phyloP scores from a whole-genome alignment of 805 yeast species.

The Hanseniaspora nectarophila region DNA sequence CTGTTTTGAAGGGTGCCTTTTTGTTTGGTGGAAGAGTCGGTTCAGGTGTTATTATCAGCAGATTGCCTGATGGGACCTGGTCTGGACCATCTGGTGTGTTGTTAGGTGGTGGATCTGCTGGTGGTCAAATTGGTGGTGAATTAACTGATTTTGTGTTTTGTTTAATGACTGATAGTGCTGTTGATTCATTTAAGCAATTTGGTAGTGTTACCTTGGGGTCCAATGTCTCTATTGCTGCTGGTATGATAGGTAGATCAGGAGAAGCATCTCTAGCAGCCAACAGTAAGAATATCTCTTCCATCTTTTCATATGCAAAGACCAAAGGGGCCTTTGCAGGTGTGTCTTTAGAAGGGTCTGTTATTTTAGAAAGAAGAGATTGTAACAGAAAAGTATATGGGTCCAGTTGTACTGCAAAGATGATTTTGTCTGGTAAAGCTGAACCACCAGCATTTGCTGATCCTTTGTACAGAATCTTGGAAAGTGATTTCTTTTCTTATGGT shows the following conservation, averaged over 20 bases:
- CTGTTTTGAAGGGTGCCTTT: constrained; percentile 95
- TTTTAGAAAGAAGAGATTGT: constrained; percentile 94
- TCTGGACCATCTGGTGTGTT: constrained; percentile 93
- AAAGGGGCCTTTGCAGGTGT: constrained; percentile 97
- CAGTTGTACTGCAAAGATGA: constrained; percentile 74
- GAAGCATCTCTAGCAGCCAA: constrained; percentile 96
- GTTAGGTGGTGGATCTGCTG: constrained; percentile 98
- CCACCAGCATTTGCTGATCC: constrained; percentile 87
- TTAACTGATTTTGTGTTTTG: constrained; percentile 92
- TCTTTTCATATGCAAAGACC: constrained; percentile 86
- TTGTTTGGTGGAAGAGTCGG: constrained; percentile 95
- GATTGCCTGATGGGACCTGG: constrained; percentile 92
- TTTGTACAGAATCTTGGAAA: constrained; percentile 71
- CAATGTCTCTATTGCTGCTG: constrained; percentile 89
- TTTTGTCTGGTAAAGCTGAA: constrained; percentile 77
- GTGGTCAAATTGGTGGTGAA: constrained; percentile 95
- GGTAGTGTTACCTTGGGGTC: constrained; percentile 95
- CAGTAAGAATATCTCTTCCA: constrained; percentile 72
- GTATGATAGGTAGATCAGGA: constrained; percentile 93
- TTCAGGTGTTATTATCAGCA: constrained; percentile 86
- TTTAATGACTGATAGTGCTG: constrained; percentile 76
- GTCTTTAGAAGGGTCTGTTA: constrained; percentile 89
- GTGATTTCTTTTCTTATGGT: constrained; percentile 63
- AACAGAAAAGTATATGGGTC: constrained; percentile 88
- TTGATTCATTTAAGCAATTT: constrained; percentile 80